Percentiles rank a stretch among this genome's conserved stretches.
Evolutionary conservation across 495 filamentous ascomycete species (phyloP).

Genomic region (Aspergillus sclerotioniger): DNA sequence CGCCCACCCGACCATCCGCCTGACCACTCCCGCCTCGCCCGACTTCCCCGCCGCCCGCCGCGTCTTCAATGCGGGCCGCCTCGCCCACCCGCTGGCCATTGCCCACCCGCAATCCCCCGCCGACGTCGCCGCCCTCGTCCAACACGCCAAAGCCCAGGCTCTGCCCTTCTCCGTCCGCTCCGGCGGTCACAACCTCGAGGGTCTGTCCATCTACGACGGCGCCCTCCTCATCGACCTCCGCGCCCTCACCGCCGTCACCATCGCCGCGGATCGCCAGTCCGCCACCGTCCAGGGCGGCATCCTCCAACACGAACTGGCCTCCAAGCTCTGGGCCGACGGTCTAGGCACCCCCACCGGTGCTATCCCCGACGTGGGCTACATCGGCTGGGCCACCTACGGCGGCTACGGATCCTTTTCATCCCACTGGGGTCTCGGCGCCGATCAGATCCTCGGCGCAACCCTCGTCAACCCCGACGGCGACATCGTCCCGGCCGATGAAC

Average conservation of each 20-base stretch:
- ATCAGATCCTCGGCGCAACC: conserved; percentile 41
- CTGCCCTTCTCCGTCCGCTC: conserved; percentile 36
- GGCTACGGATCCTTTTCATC: conserved; percentile 40
- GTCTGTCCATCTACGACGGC: conserved; percentile 20
- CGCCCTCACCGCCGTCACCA: conserved; percentile 25
- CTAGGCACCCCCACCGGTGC: conserved; percentile 29
- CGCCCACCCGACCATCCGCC: conserved; percentile 24
- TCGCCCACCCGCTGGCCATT: conserved; percentile 27
- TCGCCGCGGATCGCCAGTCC: conserved; percentile 23
- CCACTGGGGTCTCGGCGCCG: conserved; percentile 36
- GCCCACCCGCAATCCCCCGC: conserved; percentile 29
- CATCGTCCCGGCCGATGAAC: conserved; percentile 30
- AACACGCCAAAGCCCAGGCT: conserved; percentile 10
- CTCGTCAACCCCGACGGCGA: conserved; percentile 35
- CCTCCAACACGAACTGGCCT: conserved; percentile 23
- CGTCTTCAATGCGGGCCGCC: conserved; percentile 17
- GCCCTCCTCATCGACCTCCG: conserved; percentile 40
- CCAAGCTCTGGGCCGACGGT: conserved; percentile 25
- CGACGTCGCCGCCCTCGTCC: conserved; percentile 29
- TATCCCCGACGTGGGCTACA: conserved; percentile 32
- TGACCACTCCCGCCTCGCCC: conserved; percentile 21
- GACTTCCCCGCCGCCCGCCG: conserved; percentile 17
- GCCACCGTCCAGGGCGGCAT: conserved; percentile 38
- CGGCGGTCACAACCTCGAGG: conserved; percentile 40
- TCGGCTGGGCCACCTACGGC: conserved; percentile 41